phyloP scores from a whole-genome alignment of 768 basidiomycete genomes.

The Russula earlei region DNA sequence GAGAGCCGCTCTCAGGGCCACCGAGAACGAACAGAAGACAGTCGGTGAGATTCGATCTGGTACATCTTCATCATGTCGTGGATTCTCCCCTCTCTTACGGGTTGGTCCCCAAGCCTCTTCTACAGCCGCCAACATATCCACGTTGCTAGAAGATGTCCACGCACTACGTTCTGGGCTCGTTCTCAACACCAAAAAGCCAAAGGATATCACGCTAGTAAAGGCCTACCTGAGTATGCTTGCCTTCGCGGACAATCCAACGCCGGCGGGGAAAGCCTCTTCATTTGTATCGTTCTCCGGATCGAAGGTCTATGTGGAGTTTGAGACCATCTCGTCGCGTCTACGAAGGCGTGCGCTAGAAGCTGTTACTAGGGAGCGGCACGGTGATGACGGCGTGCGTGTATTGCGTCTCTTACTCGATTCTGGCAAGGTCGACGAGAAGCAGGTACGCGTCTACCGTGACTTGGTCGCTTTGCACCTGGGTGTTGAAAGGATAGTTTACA shows the following conservation, averaged over 20 bases:
- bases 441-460: slow-evolving; percentile 42
- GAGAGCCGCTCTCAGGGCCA: slow-evolving; percentile 58
- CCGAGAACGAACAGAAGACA: slow-evolving; percentile 52
- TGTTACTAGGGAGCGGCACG: slow-evolving; percentile 74
- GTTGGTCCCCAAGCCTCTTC: slow-evolving; percentile 42
- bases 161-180: slow-evolving; percentile 56
- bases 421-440: slow-evolving; percentile 93
- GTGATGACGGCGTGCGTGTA: slow-evolving; percentile 74
- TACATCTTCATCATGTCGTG: slow-evolving; percentile 23
- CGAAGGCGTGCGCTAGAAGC: slow-evolving; percentile 66
- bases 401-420: slow-evolving; percentile 67
- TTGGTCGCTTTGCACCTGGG: neutral
- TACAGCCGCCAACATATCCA: slow-evolving; percentile 53
- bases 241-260: slow-evolving; percentile 73
- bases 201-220: slow-evolving; percentile 48
- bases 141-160: slow-evolving; percentile 54
- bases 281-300: slow-evolving; percentile 55
- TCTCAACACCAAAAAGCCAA: slow-evolving; percentile 45
- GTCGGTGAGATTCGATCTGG: slow-evolving; percentile 59
- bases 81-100: neutral
- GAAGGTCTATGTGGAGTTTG: slow-evolving; percentile 76
- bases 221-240: slow-evolving; percentile 78
- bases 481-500: slow-evolving; percentile 27
- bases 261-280: slow-evolving; percentile 55
- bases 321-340: slow-evolving; percentile 56